A percentile compares a stretch with the other conserved stretches of the same genome.
These are phyloP conservation scores for Pelargonium australe DNA, from an alignment of 441 rosid species.

Conservation along the genomic window DNA sequence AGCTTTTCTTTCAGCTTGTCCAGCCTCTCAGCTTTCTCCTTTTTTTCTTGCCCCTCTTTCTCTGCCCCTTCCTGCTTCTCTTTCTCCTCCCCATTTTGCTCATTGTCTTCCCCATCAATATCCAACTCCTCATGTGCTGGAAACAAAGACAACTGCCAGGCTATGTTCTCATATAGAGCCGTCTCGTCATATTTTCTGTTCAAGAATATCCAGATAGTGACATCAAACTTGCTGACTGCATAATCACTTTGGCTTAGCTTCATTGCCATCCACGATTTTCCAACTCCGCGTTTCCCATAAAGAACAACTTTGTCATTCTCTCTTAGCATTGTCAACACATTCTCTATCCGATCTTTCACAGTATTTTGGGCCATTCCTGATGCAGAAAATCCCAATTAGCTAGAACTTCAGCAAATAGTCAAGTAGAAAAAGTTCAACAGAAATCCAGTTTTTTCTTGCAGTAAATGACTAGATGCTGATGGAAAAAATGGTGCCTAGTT, in stretches of 20 bases:
- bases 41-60: neutral
- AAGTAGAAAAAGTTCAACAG: no score
- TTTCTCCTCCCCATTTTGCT: constrained; percentile 7
- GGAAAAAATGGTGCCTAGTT: no score
- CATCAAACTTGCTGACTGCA: constrained; percentile 13
- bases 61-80: constrained; percentile 6
- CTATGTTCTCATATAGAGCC: constrained; percentile 32
- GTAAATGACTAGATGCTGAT: no score
- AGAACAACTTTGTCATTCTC: constrained; percentile 21
- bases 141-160: constrained; percentile 32
- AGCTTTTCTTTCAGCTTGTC: constrained; percentile 18
- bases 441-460: no score
- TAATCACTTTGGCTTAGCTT: constrained; percentile 5
- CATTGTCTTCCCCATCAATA: constrained; percentile 28
- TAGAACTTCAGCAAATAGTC: neutral
- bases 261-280: constrained; percentile 52
- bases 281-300: constrained; percentile 36
- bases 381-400: neutral
- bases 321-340: neutral
- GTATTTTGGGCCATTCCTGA: constrained; percentile 4
- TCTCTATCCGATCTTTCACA: neutral
- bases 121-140: constrained; percentile 31
- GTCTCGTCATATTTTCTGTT: constrained; percentile 18
- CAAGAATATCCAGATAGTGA: constrained; percentile 33
- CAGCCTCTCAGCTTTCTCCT: neutral